Percentiles rank a stretch among this genome's conserved stretches.
These are phyloP conservation scores for Hirschfeldia incana DNA, from an alignment of 345 rosid species.

Conservation along the genomic window DNA sequence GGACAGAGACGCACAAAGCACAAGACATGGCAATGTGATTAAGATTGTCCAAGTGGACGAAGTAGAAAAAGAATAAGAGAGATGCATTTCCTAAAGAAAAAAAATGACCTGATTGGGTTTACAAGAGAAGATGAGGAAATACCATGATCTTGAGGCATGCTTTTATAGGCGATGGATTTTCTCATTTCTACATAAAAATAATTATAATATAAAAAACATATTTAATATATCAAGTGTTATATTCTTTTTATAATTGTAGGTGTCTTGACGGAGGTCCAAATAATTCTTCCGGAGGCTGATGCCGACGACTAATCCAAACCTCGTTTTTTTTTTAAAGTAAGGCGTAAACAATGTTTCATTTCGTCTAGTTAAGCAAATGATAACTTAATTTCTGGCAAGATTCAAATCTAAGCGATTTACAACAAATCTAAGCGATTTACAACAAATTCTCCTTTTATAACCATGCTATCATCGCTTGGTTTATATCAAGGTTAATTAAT, in stretches of 20 bases:
- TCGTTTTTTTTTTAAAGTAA: too few relatives aligned
- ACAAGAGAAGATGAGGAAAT: constrained; percentile 12
- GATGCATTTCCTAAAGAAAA: constrained; percentile 10
- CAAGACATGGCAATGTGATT: constrained; percentile 33
- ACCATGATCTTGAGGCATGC: neutral
- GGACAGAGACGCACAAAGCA: constrained; percentile 18
- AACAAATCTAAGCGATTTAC: neutral
- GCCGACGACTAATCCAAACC: too few relatives aligned
- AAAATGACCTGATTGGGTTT: neutral
- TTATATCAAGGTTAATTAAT: neutral
- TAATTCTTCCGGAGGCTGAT: too few relatives aligned
- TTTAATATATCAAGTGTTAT: too few relatives aligned
- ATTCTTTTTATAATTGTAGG: too few relatives aligned
- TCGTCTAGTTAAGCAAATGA: too few relatives aligned
- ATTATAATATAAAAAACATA: neutral
- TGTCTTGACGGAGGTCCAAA: too few relatives aligned
- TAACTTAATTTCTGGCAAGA: too few relatives aligned
- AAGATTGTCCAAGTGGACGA: constrained; percentile 27
- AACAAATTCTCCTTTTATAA: too few relatives aligned
- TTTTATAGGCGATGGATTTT: constrained; percentile 31
- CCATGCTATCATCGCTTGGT: neutral
- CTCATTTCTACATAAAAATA: neutral
- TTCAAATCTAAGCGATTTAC: neutral
- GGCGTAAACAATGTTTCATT: too few relatives aligned
- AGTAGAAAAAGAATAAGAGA: constrained; percentile 11